A percentile compares a stretch with the other conserved stretches of the same genome.
These are phyloP conservation scores for Cercis canadensis DNA, from an alignment of 306 rosid genomes.

Conservation along the genomic window DNA sequence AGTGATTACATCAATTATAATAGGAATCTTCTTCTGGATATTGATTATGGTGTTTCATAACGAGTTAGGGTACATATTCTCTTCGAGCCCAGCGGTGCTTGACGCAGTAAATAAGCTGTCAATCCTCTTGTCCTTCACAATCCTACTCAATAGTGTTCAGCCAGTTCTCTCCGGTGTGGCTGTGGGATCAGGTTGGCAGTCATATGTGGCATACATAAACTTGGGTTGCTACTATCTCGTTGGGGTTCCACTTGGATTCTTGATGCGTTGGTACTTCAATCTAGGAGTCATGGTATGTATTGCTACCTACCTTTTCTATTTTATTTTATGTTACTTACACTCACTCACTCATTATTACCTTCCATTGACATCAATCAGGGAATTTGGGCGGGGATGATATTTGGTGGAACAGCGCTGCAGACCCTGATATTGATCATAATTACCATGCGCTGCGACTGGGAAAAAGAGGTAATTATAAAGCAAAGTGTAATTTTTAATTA, in stretches of 20 bases:
- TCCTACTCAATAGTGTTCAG: constrained; percentile 79
- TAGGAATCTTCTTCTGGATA: constrained; percentile 73
- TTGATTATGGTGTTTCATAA: constrained; percentile 54
- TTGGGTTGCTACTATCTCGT: constrained; percentile 79
- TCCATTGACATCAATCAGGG: constrained; percentile 42
- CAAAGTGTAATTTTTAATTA: not conserved
- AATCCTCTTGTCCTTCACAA: constrained; percentile 69
- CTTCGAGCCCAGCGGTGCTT: constrained; percentile 61
- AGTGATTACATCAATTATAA: constrained; percentile 57
- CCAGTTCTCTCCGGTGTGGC: constrained; percentile 94
- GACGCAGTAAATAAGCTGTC: constrained; percentile 61
- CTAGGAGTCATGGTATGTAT: constrained; percentile 74
- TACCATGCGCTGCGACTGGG: constrained; percentile 70
- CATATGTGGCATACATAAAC: constrained; percentile 84
- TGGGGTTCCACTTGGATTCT: constrained; percentile 76
- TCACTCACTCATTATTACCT: too few relatives aligned
- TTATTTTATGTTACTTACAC: too few relatives aligned
- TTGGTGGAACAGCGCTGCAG: constrained; percentile 71
- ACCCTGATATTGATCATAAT: constrained; percentile 56
- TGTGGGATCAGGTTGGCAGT: constrained; percentile 93
- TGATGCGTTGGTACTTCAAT: constrained; percentile 73
- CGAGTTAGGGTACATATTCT: constrained; percentile 59
- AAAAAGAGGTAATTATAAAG: constrained; percentile 53
- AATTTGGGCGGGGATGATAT: constrained; percentile 73
- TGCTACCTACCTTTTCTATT: not conserved